Base-by-base conservation (phyloP, 352 stramenopile genomes). In the Pythium pyrilobum region DNA sequence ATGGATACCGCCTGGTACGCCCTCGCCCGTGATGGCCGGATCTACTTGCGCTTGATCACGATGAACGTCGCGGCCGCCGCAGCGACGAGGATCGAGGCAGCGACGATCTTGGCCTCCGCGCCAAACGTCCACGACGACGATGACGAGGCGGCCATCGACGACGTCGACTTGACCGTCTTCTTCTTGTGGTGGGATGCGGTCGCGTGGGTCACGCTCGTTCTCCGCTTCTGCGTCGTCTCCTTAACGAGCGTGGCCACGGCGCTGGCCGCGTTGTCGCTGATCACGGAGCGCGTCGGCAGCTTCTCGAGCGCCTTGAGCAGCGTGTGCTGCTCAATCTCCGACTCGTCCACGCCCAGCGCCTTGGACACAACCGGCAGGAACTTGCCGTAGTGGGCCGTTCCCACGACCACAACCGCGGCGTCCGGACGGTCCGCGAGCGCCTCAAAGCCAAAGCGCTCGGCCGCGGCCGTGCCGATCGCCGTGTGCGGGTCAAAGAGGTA, bases 401-500 rank as follows among this genome's bases (percentile, higher is more conserved):
- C 97, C 11, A 99, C 78, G 31, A 96, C 92, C 8, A 99, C 90
- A 4, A 97, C 95, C 0, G 77, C 81, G 15, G 66, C 67, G 48
- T 80, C 58, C 4, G 82, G 67, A 29, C 73, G 74, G 33, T 77
- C 60, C 16, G 84, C 78, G 38, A 96, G 61, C 5, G 72, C 57
- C 1, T 77, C 68, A 47, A 84, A 66, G 16, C 89, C 72, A 52
- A 83, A 88, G 39, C 52, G 81, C 71, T 97, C 82, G 28, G 95
- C 91, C 13, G 95, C 96, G 38, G 74, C 87, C 0, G 97, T 91
- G 41, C 96, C 97, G 49, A 99, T 96, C 33, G 97, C 96, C 44
- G 81, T 93, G 74, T 99, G 96, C 45, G 97, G 96, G 69, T 98
- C 98, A 29, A 99, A 91, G 40, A 99, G 74, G 81, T 99, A 99